Conservation (phyloP, 2,329 filamentous ascomycete species). For the Dactylella cylindrospora region DNA sequence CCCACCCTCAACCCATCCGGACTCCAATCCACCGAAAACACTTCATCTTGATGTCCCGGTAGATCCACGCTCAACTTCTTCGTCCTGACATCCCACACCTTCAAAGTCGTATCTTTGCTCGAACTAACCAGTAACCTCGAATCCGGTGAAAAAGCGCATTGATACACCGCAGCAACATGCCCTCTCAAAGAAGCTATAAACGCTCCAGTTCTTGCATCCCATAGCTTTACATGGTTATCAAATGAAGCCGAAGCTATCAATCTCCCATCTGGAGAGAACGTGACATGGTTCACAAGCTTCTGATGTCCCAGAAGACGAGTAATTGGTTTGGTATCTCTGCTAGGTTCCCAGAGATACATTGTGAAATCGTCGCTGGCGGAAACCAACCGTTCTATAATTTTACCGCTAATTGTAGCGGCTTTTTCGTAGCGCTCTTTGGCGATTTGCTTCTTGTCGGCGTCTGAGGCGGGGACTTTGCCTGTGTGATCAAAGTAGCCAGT, state of each 20-base stretch:
- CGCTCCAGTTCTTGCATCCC: slow-evolving; percentile 63
- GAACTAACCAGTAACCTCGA: slow-evolving; percentile 78
- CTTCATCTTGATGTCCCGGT: slow-evolving; percentile 35
- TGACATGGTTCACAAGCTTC: slow-evolving; percentile 32
- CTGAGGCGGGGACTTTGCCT: slow-evolving; percentile 66
- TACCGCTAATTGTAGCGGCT: slow-evolving; percentile 73
- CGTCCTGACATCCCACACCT: slow-evolving; percentile 88
- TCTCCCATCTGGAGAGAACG: slow-evolving; percentile 82
- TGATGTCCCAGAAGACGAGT: slow-evolving; percentile 53
- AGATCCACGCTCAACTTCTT: slow-evolving; percentile 70
- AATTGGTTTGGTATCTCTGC: slow-evolving; percentile 75
- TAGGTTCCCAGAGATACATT: slow-evolving; percentile 92
- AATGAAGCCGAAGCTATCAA: slow-evolving; percentile 86
- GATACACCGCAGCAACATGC: slow-evolving; percentile 88
- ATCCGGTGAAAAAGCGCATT: slow-evolving; percentile 89
- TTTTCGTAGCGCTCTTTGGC: slow-evolving; percentile 83
- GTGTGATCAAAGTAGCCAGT: slow-evolving; percentile 86
- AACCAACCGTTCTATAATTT: slow-evolving; percentile 78
- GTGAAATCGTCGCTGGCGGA: slow-evolving; percentile 95
- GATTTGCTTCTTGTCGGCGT: slow-evolving; percentile 70
- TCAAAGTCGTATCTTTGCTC: slow-evolving; percentile 66
- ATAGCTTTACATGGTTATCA: slow-evolving; percentile 68
- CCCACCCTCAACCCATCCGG: slow-evolving; percentile 67
- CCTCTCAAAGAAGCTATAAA: slow-evolving; percentile 87
- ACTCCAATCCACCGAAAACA: slow-evolving; percentile 55